Evolutionary conservation across 2,329 filamentous ascomycete genomes (phyloP), one percentile per base, ranked within the genome.

Genomic region (Emergomyces orientalis): DNA sequence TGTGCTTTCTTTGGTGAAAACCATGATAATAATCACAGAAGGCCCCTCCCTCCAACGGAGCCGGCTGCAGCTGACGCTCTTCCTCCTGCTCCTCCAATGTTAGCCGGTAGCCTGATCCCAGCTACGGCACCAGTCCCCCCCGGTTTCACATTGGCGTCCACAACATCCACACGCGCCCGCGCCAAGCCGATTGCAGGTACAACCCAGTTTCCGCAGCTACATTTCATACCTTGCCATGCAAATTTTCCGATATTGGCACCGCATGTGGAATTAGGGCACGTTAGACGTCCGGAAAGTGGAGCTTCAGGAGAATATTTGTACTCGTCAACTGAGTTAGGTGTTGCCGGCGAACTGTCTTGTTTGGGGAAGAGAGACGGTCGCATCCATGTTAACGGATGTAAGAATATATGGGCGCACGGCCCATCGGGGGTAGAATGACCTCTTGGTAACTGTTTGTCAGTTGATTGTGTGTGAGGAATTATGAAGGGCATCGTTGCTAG

Each of bases 381-480:
- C 94, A 99, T 99, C 94, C 94, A 99, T 17, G 90, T 90, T 41
- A 99, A 80, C 0, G 94, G 91, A 71, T 97, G 91, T 66, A 97
- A 77, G 75, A 97, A 97, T 73, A 92, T 85, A 75, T 97, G 93
- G 25, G 88, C 88, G 71, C 94, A 99, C 41, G 78, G 72, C 19
- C 71, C 67, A 47, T 72, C 69, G 32, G 68, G 63, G 45, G 65
- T 49, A 58, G 63, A 54, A 58, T 63, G 63, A 64, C 65, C 65
- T 69, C 72, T 60, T 64, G 62, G 47, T 63, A 65, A 30, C 65
- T 64, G 60, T 69, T 63, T 65, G 75, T 69, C 56, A 56, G 52
- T 27, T 63, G 52, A 6, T n/a, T 54, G 39, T 67, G 77, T 68
- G 75, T 95, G 91, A 1, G 83, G 77, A 55, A 88, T 76, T 61